These are phyloP conservation scores for Linum tenue DNA, from an alignment of 345 rosid genomes.

Conservation along the genomic window DNA sequence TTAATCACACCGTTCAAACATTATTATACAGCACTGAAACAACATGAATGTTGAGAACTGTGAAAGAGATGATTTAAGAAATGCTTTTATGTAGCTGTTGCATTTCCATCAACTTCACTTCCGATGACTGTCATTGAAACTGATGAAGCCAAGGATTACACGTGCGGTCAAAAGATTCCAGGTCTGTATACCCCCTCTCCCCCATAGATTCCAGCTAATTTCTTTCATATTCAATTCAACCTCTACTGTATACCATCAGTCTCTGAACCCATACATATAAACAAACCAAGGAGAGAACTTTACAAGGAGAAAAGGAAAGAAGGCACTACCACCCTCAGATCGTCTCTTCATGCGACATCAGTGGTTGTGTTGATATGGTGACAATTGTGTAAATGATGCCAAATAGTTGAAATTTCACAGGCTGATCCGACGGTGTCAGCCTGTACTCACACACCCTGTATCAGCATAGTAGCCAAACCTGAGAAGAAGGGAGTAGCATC, in stretches of 20 bases:
- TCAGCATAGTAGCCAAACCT: too few species aligned
- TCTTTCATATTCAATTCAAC: constrained; percentile 14
- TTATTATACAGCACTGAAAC: not conserved
- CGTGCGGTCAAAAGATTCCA: constrained; percentile 16
- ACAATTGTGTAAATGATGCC: too few species aligned
- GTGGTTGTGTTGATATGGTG: too few species aligned
- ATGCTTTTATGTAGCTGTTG: not conserved
- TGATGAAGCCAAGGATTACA: not conserved
- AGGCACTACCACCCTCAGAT: too few species aligned
- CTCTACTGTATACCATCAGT: constrained; percentile 8
- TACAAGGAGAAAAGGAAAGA: constrained; percentile 8
- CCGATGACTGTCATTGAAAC: not conserved
- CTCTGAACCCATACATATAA: not conserved
- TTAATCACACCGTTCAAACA: too few species aligned
- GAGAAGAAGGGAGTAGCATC: too few species aligned
- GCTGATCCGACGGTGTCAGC: too few species aligned
- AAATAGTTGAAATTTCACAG: too few species aligned
- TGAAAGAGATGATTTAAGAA: not conserved
- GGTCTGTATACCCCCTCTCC: constrained; percentile 10
- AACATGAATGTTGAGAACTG: not conserved
- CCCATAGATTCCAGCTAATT: constrained; percentile 20
- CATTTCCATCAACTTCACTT: not conserved
- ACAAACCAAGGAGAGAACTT: constrained; percentile 14
- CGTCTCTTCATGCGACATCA: too few species aligned
- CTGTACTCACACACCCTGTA: too few species aligned